Evolutionary conservation across 2,329 filamentous ascomycete genomes (phyloP), one percentile per base, ranked within the genome.

Genomic region (Fusarium subtropicale): DNA sequence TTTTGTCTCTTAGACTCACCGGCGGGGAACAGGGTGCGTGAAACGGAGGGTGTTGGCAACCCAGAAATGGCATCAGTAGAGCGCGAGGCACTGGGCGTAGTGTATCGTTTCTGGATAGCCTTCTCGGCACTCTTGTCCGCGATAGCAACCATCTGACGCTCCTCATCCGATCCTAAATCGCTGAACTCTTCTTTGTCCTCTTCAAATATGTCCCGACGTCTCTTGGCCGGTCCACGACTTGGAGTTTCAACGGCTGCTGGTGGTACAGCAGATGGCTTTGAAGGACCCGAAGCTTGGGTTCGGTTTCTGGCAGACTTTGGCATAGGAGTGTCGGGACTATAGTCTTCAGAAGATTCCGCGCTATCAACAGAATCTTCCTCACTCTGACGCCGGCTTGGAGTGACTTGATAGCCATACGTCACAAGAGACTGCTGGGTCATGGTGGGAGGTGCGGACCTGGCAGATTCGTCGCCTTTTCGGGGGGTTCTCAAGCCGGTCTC

Each of bases 141-240:
- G 22, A 80, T 72, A n/a, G 66, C 71, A 22, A 71, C 76, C 61
- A 83, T 73, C 60, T 81, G 70, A 28, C 75, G 71, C 64, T 81
- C 81, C 42, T 79, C 79, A n/a, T 83, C 80, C 10, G 81, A 79
- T 18, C 74, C 77, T 6, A 81, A 34, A 16, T 80, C 80, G 31
- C 73, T 76, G 20, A 79, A 76, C 2, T 77, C 75, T 36, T 74
- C 75, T 5, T 76, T 73, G 12, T 73, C 69, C 13, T 75, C 71
- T 62, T 78, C 66, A 33, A 75, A 68, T 8, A 55, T 66, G 31
- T 71, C 66, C 6, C 76, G 68, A 72, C 76, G 77, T 36, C 77
- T 70, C 64, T 79, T 82, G 68, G 63, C 51, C 16, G 71, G 60
- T 4, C 65, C 42, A 12, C 63, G 66, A 18, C 66, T 71, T 0